Evolutionary conservation across 192 early-diverging fungal genomes (phyloP).

Genomic region (Coemansia sp.): DNA sequence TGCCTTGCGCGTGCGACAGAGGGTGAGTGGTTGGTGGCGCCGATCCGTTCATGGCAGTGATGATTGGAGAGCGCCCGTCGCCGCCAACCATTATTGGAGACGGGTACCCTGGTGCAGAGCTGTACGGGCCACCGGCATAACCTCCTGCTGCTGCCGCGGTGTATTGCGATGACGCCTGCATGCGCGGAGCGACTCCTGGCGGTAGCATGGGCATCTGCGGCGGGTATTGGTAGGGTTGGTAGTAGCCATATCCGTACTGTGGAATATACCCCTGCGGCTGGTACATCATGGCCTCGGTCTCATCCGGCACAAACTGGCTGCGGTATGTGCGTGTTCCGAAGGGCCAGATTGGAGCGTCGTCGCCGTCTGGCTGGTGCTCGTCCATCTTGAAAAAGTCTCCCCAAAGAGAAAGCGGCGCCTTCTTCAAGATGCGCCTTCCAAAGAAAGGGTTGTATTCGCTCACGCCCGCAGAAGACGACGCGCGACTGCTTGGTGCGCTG

Average conservation of each 20-base stretch:
- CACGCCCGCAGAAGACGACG: slow-evolving; percentile 31
- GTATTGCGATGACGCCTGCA: slow-evolving; percentile 27
- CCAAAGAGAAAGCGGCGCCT: slow-evolving; percentile 33
- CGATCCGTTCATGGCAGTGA: slow-evolving; percentile 20
- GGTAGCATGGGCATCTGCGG: slow-evolving; percentile 41
- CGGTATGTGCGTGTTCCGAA: slow-evolving; percentile 51
- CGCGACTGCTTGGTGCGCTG: slow-evolving; percentile 38
- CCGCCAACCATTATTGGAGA: slow-evolving; percentile 31
- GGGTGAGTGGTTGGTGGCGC: slow-evolving; percentile 20
- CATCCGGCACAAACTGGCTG: slow-evolving; percentile 48
- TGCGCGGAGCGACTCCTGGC: slow-evolving; percentile 24
- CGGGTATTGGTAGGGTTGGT: slow-evolving; percentile 45
- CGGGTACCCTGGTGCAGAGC: slow-evolving; percentile 31
- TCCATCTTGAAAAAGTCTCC: slow-evolving; percentile 38
- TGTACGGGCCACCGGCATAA: slow-evolving; percentile 28
- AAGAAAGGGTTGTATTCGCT: slow-evolving; percentile 51
- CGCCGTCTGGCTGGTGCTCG: not conserved
- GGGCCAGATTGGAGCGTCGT: slow-evolving; percentile 47
- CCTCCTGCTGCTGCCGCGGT: slow-evolving; percentile 4
- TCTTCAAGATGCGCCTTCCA: slow-evolving; percentile 45
- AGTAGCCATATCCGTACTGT: slow-evolving; percentile 51
- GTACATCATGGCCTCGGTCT: slow-evolving; percentile 46
- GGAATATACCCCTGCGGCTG: slow-evolving; percentile 44
- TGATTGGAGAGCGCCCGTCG: slow-evolving; percentile 34
- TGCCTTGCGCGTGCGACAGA: slow-evolving; percentile 23